Conservation (phyloP, 1,284 basidiomycete species). For the Marasmius fiardii region DNA sequence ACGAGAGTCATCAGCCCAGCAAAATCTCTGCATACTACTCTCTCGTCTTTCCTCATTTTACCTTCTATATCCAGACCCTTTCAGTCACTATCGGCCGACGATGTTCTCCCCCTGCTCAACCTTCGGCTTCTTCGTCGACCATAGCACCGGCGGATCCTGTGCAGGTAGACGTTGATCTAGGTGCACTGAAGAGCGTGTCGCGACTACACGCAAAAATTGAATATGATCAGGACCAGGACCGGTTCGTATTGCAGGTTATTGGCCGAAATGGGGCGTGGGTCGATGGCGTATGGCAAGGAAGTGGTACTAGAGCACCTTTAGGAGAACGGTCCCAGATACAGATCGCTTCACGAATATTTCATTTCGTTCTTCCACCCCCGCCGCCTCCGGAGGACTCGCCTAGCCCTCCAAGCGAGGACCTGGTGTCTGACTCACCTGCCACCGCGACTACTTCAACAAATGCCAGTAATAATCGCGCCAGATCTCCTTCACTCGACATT, state of each 20-base stretch:
- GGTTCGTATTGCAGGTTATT: slow-evolving; percentile 87
- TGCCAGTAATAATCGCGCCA: slow-evolving; percentile 43
- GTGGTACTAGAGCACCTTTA: slow-evolving; percentile 81
- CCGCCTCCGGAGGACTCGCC: slow-evolving; percentile 71
- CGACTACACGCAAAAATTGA: slow-evolving; percentile 95
- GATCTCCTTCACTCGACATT: slow-evolving; percentile 74
- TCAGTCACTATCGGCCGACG: slow-evolving; percentile 77
- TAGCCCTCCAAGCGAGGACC: slow-evolving; percentile 64
- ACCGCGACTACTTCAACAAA: neutral
- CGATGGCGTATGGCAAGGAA: slow-evolving; percentile 91
- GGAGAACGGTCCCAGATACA: slow-evolving; percentile 93
- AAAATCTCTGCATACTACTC: slow-evolving; percentile 92
- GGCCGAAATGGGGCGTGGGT: slow-evolving; percentile 98
- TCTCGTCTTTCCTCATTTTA: slow-evolving; percentile 89
- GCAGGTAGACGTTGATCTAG: slow-evolving; percentile 92
- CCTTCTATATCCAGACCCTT: slow-evolving; percentile 84
- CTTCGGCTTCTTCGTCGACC: slow-evolving; percentile 55
- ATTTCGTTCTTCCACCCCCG: slow-evolving; percentile 88
- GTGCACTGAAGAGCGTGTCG: slow-evolving; percentile 95
- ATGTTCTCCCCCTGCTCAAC: slow-evolving; percentile 38
- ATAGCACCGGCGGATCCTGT: slow-evolving; percentile 58
- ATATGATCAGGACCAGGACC: slow-evolving; percentile 83
- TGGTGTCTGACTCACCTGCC: slow-evolving; percentile 23
- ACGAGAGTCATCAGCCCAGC: slow-evolving; percentile 33
- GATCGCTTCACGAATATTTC: slow-evolving; percentile 96